Conservation (phyloP, 805 yeast genomes). For the Barnettozyma siamensis region DNA sequence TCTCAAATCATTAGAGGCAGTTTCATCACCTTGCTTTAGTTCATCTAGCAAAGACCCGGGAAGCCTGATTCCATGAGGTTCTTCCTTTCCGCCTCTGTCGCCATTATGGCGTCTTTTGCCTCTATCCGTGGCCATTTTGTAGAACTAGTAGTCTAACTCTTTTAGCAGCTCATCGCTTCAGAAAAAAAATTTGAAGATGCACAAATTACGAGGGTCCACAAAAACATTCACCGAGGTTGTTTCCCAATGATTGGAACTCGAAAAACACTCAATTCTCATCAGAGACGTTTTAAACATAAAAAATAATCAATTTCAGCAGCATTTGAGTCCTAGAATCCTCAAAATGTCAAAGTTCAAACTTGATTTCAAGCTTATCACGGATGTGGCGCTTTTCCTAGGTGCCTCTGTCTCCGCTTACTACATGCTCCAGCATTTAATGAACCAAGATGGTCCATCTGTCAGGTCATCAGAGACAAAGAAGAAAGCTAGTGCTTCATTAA, state of each 20-base stretch:
- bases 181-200: too few relatives aligned
- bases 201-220: not conserved
- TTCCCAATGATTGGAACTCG: not conserved
- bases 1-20: conserved; percentile 30
- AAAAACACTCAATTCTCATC: too few relatives aligned
- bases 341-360: conserved; percentile 25
- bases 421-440: conserved; percentile 40
- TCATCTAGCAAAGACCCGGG: conserved; percentile 53
- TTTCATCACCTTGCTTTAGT: conserved; percentile 29
- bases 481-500: conserved; percentile 51
- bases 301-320: too few relatives aligned
- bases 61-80: conserved; percentile 42
- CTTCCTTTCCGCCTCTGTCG: conserved; percentile 10
- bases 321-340: too few relatives aligned
- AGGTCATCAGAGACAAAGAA: conserved; percentile 55
- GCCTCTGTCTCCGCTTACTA: conserved; percentile 71
- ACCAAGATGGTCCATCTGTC: conserved; percentile 39
- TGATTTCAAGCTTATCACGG: conserved; percentile 37
- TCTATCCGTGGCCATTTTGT: not conserved
- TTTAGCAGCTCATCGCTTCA: conserved; percentile 10
- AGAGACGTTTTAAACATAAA: too few relatives aligned
- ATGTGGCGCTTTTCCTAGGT: conserved; percentile 46
- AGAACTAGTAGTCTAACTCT: not conserved
- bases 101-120: conserved; percentile 10
- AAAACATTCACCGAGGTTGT: not conserved